These are phyloP conservation scores for Trichocomaceae sp. DNA, from an alignment of 2,329 filamentous ascomycete species.

Conservation along the genomic window DNA sequence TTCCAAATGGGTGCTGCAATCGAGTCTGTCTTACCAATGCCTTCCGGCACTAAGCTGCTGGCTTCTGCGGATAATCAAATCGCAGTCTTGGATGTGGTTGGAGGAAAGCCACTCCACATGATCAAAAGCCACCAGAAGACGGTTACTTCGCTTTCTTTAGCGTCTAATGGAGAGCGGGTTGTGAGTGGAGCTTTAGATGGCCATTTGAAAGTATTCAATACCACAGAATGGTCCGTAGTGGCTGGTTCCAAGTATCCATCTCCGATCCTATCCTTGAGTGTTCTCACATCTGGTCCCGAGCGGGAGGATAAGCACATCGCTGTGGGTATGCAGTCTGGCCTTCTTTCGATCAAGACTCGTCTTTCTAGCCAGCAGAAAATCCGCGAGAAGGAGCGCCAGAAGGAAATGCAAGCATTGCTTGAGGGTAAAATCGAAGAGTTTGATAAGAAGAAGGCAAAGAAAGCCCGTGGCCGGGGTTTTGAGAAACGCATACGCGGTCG, in stretches of 20 bases:
- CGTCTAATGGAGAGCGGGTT: constrained; percentile 71
- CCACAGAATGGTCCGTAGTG: constrained; percentile 91
- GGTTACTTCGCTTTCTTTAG: constrained; percentile 77
- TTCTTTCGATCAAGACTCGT: constrained; percentile 86
- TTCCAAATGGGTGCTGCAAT: constrained; percentile 91
- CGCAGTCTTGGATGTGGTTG: constrained; percentile 85
- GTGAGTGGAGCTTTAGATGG: constrained; percentile 88
- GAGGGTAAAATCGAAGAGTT: constrained; percentile 71
- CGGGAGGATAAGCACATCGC: constrained; percentile 85
- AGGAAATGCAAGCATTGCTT: constrained; percentile 76
- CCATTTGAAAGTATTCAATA: constrained; percentile 96
- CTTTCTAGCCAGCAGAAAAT: constrained; percentile 74
- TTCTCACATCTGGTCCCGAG: constrained; percentile 61
- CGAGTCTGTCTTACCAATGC: constrained; percentile 80
- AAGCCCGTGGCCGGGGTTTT: constrained; percentile 57
- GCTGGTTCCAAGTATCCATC: constrained; percentile 88
- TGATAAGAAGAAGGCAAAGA: constrained; percentile 64
- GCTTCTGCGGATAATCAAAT: constrained; percentile 81
- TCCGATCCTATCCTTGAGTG: constrained; percentile 75
- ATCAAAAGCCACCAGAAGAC: constrained; percentile 97
- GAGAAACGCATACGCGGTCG: constrained; percentile 61
- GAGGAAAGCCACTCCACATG: constrained; percentile 77
- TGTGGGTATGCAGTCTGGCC: constrained; percentile 88
- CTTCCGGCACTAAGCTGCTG: constrained; percentile 77
- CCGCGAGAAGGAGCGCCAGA: constrained; percentile 67